Percentiles rank a stretch among this genome's conserved stretches.
These are phyloP conservation scores for Alternaria sp. DNA, from an alignment of 2,329 filamentous ascomycete genomes.

Conservation along the genomic window DNA sequence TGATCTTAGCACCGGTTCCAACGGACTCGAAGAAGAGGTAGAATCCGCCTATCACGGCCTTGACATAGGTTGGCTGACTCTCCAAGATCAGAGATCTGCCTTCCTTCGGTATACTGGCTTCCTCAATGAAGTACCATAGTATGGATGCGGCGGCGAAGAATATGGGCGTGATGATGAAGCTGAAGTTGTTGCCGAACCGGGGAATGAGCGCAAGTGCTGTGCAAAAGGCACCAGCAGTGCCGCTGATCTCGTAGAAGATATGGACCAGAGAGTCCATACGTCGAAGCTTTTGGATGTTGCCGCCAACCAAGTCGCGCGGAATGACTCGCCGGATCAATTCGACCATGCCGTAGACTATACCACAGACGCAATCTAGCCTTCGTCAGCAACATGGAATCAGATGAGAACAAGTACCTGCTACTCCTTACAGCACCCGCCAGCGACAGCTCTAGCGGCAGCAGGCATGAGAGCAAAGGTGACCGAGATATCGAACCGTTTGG, in stretches of 20 bases:
- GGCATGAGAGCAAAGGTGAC: too few species aligned
- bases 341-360: conserved; percentile 54
- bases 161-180: conserved; percentile 59
- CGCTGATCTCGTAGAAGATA: conserved; percentile 58
- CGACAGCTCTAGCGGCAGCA: not conserved
- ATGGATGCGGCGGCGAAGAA: conserved; percentile 53
- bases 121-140: conserved; percentile 57
- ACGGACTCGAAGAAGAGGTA: conserved; percentile 56
- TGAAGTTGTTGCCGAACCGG: conserved; percentile 58
- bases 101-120: conserved; percentile 44
- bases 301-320: conserved; percentile 59
- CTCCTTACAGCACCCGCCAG: not conserved
- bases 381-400: conserved; percentile 10
- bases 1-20: conserved; percentile 54
- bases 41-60: conserved; percentile 49
- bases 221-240: conserved; percentile 56
- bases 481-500: not conserved
- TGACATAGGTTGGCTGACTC: conserved; percentile 45
- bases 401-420: not conserved
- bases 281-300: conserved; percentile 58
- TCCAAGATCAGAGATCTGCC: conserved; percentile 27
- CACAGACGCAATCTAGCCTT: conserved; percentile 28
- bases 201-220: conserved; percentile 60
- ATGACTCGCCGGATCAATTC: conserved; percentile 60
- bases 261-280: conserved; percentile 56